Evolutionary conservation across 2,329 filamentous ascomycete genomes (phyloP), one percentile per base, ranked within the genome.

Genomic region (Fonsecaea monophora): DNA sequence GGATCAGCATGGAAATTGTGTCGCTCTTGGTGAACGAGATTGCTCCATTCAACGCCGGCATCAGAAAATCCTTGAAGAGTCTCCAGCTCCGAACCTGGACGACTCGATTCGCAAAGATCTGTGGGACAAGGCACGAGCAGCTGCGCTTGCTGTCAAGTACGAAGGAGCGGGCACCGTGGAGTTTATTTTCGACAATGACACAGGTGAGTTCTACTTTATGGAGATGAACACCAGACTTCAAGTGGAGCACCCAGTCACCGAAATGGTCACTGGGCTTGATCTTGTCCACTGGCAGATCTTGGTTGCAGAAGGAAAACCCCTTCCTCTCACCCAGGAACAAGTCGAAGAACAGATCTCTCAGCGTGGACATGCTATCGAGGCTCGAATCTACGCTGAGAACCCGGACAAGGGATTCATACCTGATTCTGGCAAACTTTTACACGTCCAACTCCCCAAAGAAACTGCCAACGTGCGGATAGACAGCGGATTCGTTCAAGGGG

Each of bases 201-300:
- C 82, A 3, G 86, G 86, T 42, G 81, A 88, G 53, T 89, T 89
- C 78, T 90, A 87, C 78, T 89, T 90, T 78, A 89, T 89, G 87
- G 87, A 90, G 73, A 90, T 89, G 87, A 89, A 89, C 75, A 89
- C 95, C 0, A 86, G 95, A 60, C 82, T 99, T 21, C 95, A 99
- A 79, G 95, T 99, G 58, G 95, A 99, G 80, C 95, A 99, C 75
- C 95, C 95, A 0, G 95, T 98, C 21, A 98, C 89, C 0, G 91
- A 94, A 76, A 89, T 90, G 83, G 88, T 91, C 2, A 92, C 89
- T 9, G 89, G 86, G 0, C 85, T 92, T 57, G 91, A 94, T 74
- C 81, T 99, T 40, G 95, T 99, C 3, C 90, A 94, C 75, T 99
- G 95, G 95, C 95, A 99, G 80, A 92, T 99, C 75, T 82, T 90